A percentile compares a stretch with the other conserved stretches of the same genome.
Conservation (phyloP, 164 flowering plant species). For the Chimonanthus salicifolius region DNA sequence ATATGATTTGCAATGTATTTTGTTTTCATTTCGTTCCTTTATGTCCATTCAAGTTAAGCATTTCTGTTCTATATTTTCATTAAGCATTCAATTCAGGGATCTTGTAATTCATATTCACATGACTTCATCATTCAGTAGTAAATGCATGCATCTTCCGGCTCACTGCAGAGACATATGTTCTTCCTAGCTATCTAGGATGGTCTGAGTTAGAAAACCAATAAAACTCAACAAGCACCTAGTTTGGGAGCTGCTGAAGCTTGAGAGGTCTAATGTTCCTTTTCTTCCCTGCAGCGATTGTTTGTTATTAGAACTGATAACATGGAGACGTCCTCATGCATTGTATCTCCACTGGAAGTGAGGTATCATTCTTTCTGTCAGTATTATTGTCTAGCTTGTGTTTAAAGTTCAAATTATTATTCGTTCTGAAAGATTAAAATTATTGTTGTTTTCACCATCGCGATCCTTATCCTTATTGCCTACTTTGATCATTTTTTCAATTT, state of each 20-base stretch:
- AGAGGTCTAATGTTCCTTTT: conserved; percentile 1
- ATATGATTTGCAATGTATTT: too few relatives aligned
- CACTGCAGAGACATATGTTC: too few relatives aligned
- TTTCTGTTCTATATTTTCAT: background rate
- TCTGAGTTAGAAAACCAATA: background rate
- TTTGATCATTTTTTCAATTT: background rate
- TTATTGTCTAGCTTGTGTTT: background rate
- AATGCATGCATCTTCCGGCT: too few relatives aligned
- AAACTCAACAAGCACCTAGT: background rate
- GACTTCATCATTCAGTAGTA: background rate
- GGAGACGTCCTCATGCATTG: conserved; percentile 76
- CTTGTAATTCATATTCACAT: background rate
- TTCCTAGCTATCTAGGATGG: background rate
- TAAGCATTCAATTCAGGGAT: background rate
- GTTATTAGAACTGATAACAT: conserved; percentile 61
- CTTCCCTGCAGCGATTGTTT: conserved; percentile 55
- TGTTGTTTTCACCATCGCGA: too few relatives aligned
- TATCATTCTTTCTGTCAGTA: conserved; percentile 23
- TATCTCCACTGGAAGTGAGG: conserved; percentile 75
- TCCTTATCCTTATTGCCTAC: background rate
- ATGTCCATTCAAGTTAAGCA: background rate
- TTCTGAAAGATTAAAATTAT: too few relatives aligned
- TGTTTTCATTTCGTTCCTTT: background rate
- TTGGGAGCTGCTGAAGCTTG: background rate
- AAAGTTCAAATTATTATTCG: too few relatives aligned